A percentile compares a stretch with the other conserved stretches of the same genome.
These are phyloP conservation scores for Fusarium zealandicum DNA, from an alignment of 2,329 filamentous ascomycete genomes.

Conservation along the genomic window DNA sequence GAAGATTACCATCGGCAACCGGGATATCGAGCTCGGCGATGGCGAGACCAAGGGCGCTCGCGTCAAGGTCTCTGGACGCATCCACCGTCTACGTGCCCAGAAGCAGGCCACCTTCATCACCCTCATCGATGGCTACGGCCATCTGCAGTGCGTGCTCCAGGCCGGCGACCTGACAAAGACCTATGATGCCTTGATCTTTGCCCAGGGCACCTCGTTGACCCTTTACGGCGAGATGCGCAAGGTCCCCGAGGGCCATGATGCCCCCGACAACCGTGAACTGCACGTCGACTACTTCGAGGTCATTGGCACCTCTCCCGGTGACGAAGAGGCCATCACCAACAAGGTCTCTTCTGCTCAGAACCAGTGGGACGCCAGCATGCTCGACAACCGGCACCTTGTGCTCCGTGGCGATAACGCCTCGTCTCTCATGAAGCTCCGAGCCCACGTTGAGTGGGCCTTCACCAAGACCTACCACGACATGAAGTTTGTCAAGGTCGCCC, in stretches of 20 bases:
- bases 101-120: slow-evolving; percentile 88
- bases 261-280: slow-evolving; percentile 84
- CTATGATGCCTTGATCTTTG: slow-evolving; percentile 88
- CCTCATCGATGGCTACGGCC: slow-evolving; percentile 77
- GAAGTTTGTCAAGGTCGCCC: slow-evolving; percentile 81
- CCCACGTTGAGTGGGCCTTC: slow-evolving; percentile 82
- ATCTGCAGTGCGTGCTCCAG: slow-evolving; percentile 29
- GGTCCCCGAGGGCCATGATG: slow-evolving; percentile 80
- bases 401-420: slow-evolving; percentile 85
- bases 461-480: slow-evolving; percentile 78
- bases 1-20: background rate
- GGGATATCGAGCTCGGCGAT: background rate
- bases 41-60: background rate
- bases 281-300: slow-evolving; percentile 90
- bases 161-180: slow-evolving; percentile 81
- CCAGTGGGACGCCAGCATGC: slow-evolving; percentile 66
- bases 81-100: slow-evolving; percentile 78
- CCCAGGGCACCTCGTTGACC: slow-evolving; percentile 85
- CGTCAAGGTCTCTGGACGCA: slow-evolving; percentile 2
- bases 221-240: slow-evolving; percentile 84
- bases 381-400: slow-evolving; percentile 84
- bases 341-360: slow-evolving; percentile 55
- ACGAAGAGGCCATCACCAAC: slow-evolving; percentile 92
- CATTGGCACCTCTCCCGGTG: slow-evolving; percentile 74
- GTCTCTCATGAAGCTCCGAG: slow-evolving; percentile 87